A percentile compares a stretch with the other conserved stretches of the same genome.
Evolutionary conservation across 202 grass and related monocot species (phyloP).

Genomic region (Eragrostis tef): DNA sequence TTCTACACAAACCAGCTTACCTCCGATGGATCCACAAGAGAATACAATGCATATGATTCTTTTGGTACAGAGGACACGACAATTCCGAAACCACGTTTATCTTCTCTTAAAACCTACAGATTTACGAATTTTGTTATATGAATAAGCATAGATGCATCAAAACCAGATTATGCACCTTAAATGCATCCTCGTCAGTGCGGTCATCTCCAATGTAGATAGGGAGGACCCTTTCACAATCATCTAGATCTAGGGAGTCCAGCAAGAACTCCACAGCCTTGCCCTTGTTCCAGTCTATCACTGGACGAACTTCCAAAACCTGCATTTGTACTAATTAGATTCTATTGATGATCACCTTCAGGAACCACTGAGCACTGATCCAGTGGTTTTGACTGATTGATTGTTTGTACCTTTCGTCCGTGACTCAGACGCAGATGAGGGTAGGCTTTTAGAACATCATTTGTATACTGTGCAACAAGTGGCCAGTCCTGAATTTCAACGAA

Average conservation of each 20-base stretch:
- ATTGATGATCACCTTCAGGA: slow-evolving; percentile 44
- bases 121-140: not conserved
- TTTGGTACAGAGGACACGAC: slow-evolving; percentile 60
- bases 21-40: slow-evolving; percentile 56
- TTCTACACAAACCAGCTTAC: slow-evolving; percentile 21
- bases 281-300: slow-evolving; percentile 65
- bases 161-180: slow-evolving; percentile 43
- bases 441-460: slow-evolving; percentile 45
- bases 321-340: not conserved
- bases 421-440: slow-evolving; percentile 44
- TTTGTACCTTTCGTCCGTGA: not conserved
- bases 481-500: slow-evolving; percentile 50
- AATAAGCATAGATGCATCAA: not conserved
- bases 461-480: slow-evolving; percentile 41
- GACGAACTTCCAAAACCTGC: slow-evolving; percentile 66
- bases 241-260: slow-evolving; percentile 57
- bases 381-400: not conserved
- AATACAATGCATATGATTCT: slow-evolving; percentile 55
- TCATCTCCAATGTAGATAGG: slow-evolving; percentile 66
- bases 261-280: slow-evolving; percentile 70
- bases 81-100: slow-evolving; percentile 57
- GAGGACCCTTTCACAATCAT: slow-evolving; percentile 45
- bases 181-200: slow-evolving; percentile 59
- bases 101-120: slow-evolving; percentile 48
- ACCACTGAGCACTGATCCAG: not conserved